These are phyloP conservation scores for Stereocaulon alpinum DNA, from an alignment of 495 filamentous ascomycete species.

Conservation along the genomic window DNA sequence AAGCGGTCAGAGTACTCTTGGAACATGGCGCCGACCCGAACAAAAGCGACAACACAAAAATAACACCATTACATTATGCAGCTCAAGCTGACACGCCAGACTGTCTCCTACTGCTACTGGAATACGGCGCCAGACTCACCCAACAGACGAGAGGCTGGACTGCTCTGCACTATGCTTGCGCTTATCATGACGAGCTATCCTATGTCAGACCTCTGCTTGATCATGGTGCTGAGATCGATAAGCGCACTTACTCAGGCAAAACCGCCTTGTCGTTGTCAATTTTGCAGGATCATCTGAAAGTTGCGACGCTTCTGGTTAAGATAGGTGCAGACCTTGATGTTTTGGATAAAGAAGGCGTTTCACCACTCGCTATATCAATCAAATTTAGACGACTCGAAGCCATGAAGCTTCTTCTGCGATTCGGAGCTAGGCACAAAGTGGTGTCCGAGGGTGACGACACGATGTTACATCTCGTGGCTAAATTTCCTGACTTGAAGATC, in stretches of 20 bases:
- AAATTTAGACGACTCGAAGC: neutral
- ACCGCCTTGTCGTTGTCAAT: neutral
- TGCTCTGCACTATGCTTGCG: neutral
- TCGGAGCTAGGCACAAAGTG: neutral
- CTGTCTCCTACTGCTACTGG: neutral
- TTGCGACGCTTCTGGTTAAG: neutral
- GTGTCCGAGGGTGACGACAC: neutral
- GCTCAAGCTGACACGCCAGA: neutral
- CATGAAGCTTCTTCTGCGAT: neutral
- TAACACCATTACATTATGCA: slow-evolving; percentile 6
- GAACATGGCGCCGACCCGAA: neutral
- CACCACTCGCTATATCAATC: neutral
- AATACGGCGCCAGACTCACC: neutral
- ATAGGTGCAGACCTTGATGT: neutral
- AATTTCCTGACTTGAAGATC: neutral
- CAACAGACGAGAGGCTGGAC: neutral
- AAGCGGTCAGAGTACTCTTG: neutral
- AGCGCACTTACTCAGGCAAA: neutral
- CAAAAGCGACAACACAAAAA: neutral
- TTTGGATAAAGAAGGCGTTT: neutral
- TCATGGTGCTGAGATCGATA: neutral
- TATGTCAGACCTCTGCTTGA: neutral
- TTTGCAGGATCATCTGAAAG: neutral
- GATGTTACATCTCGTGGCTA: neutral
- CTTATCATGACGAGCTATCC: neutral